phyloP scores from a whole-genome alignment of 1,284 basidiomycete genomes.

The Puccinia horiana region DNA sequence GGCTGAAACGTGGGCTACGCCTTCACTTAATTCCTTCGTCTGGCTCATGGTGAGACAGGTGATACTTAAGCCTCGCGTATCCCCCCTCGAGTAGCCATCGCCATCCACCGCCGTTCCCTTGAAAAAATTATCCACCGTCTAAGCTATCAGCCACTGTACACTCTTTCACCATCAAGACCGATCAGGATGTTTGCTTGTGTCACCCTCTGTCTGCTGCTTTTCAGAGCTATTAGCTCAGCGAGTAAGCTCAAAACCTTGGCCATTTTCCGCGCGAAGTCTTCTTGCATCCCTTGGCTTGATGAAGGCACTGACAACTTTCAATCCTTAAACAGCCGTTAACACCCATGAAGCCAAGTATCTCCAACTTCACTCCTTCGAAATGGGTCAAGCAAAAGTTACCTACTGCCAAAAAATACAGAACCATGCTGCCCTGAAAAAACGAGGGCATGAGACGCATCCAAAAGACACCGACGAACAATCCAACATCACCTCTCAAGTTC shows the following conservation, averaged over 20 bases:
- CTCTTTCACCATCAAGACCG: neutral
- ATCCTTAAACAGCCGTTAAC: neutral
- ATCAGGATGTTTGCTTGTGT: neutral
- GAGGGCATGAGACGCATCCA: neutral
- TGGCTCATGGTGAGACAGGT: neutral
- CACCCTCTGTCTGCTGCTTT: neutral
- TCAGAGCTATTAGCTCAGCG: neutral
- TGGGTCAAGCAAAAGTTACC: neutral
- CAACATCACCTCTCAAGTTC: neutral
- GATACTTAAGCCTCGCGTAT: neutral
- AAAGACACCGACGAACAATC: neutral
- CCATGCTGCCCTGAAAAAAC: neutral
- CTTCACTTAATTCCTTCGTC: neutral
- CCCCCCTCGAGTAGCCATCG: too few relatives aligned
- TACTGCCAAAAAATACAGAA: neutral
- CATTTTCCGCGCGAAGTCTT: neutral
- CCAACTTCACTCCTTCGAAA: neutral
- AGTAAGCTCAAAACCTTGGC: neutral
- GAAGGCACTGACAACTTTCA: neutral
- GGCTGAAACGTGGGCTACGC: neutral
- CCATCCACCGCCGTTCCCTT: too few relatives aligned
- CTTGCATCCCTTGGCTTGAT: neutral
- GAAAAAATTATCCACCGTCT: neutral
- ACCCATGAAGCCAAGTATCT: neutral
- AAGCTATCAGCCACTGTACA: conserved; percentile 2